These are phyloP conservation scores for Aspergillus quadricinctus DNA, from an alignment of 2,329 filamentous ascomycete genomes.

Conservation along the genomic window DNA sequence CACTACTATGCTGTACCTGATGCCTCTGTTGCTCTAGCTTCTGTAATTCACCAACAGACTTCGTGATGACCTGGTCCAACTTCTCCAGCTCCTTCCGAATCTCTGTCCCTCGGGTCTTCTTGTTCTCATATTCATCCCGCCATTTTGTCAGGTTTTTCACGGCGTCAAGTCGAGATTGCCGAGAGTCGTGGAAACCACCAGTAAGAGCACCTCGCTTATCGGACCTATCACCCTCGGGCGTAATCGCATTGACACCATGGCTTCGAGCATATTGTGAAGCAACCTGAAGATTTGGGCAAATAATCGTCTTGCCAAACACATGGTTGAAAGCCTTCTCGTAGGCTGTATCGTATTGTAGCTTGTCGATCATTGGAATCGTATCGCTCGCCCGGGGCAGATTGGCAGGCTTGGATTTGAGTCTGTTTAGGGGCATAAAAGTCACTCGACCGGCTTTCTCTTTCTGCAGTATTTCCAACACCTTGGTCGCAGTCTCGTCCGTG, in stretches of 20 bases:
- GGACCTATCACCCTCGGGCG: conserved; percentile 87
- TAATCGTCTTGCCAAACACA: conserved; percentile 91
- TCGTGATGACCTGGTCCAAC: conserved; percentile 85
- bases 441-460: conserved; percentile 77
- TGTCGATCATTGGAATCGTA: conserved; percentile 79
- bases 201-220: conserved; percentile 95
- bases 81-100: conserved; percentile 68
- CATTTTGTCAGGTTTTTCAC: conserved; percentile 71
- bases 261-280: conserved; percentile 88
- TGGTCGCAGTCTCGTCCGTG: conserved; percentile 79
- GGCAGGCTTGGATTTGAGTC: conserved; percentile 64
- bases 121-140: conserved; percentile 67
- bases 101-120: conserved; percentile 59
- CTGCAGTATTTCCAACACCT: conserved; percentile 73
- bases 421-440: conserved; percentile 90
- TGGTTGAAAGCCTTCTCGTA: conserved; percentile 88
- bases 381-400: conserved; percentile 84
- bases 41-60: conserved; percentile 75
- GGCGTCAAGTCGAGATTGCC: conserved; percentile 80
- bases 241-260: conserved; percentile 89
- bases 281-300: conserved; percentile 84
- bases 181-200: conserved; percentile 85
- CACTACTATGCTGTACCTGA: conserved; percentile 76
- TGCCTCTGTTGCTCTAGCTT: conserved; percentile 75
- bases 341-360: conserved; percentile 69